phyloP scores from a whole-genome alignment of 2,329 filamentous ascomycete genomes.

The Didymella keratinophila region DNA sequence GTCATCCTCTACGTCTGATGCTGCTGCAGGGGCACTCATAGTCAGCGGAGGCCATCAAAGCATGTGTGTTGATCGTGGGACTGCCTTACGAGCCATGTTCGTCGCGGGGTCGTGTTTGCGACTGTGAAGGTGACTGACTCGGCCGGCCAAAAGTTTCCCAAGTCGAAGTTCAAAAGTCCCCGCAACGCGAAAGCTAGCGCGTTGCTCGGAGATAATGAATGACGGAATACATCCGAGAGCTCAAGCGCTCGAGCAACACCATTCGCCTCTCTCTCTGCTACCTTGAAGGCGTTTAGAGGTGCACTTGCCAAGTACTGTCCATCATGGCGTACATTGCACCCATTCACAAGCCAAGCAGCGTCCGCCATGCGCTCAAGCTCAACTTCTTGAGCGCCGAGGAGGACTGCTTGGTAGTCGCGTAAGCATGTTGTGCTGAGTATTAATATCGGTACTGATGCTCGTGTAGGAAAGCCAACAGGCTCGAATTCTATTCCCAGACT shows the following conservation, averaged over 20 bases:
- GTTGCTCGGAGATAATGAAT: conserved; percentile 41
- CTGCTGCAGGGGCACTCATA: conserved; percentile 21
- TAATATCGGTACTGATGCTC: conserved; percentile 20
- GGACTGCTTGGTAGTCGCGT: conserved; percentile 89
- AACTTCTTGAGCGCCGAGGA: conserved; percentile 76
- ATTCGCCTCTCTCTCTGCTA: conserved; percentile 3
- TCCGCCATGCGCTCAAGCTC: conserved; percentile 85
- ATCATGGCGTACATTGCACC: conserved; percentile 93
- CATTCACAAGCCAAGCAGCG: conserved; percentile 89
- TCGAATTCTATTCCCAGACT: conserved; percentile 80
- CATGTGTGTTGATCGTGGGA: conserved; percentile 11
- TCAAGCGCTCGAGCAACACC: conserved; percentile 12
- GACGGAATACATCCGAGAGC: conserved; percentile 42
- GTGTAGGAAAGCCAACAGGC: conserved; percentile 75
- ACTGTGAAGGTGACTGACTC: conserved; percentile 16
- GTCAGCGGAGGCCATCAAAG: conserved; percentile 11
- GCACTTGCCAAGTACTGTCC: conserved; percentile 2
- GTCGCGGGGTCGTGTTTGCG: conserved; percentile 16
- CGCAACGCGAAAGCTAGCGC: conserved; percentile 22
- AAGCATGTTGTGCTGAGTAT: conserved; percentile 50
- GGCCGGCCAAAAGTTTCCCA: conserved; percentile 18
- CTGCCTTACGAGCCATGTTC: conserved; percentile 41
- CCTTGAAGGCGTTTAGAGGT: conserved; percentile 4
- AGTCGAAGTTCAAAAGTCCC: conserved; percentile 30
- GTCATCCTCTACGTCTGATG: conserved; percentile 50